Conservation (phyloP, 1,284 basidiomycete species). For the Melampsora larici-populina region DNA sequence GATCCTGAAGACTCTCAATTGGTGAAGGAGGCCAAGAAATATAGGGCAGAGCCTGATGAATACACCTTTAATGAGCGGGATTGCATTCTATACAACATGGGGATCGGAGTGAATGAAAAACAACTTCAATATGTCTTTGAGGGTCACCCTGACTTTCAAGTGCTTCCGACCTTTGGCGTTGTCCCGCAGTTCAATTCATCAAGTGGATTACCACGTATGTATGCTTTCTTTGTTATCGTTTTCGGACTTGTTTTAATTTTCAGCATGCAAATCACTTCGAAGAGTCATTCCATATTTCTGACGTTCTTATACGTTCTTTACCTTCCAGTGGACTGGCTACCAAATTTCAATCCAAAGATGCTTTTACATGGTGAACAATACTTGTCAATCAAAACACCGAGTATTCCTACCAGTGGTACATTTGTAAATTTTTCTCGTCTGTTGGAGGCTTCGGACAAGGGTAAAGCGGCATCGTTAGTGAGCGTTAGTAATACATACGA, state of each 20-base stretch:
- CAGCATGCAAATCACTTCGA: no score
- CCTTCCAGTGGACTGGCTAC: conserved; percentile 73
- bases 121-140: conserved; percentile 92
- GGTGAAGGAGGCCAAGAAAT: conserved; percentile 77
- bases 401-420: conserved; percentile 79
- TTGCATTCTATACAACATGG: conserved; percentile 91
- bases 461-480: conserved; percentile 85
- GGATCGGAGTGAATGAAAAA: conserved; percentile 85
- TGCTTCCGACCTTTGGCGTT: conserved; percentile 90
- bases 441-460: conserved; percentile 76
- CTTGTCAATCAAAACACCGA: conserved; percentile 71
- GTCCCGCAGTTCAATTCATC: conserved; percentile 83
- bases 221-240: background rate
- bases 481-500: conserved; percentile 73
- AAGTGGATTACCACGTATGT: conserved; percentile 54
- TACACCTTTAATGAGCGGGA: conserved; percentile 82
- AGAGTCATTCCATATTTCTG: background rate
- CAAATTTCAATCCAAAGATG: conserved; percentile 92
- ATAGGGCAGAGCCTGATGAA: conserved; percentile 60
- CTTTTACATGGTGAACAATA: conserved; percentile 97
- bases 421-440: conserved; percentile 69
- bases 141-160: conserved; percentile 77
- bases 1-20: conserved; percentile 81
- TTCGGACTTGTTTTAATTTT: background rate
- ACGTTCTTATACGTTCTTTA: background rate